Percentiles rank a stretch among this genome's conserved stretches.
Conservation (phyloP, 345 rosid species). For the Boechera retrofracta region DNA sequence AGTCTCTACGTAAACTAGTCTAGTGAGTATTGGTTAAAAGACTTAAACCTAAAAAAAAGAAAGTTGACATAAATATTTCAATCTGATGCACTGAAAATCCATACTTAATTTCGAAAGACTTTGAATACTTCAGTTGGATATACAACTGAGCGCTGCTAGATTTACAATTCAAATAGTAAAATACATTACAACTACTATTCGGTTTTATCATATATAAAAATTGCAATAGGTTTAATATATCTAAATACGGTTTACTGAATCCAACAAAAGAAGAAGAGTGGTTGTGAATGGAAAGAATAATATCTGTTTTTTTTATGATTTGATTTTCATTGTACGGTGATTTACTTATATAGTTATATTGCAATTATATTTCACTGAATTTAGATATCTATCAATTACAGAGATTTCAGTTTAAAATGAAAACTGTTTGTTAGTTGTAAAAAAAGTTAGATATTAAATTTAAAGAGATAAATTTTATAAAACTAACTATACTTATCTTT, state of each 20-base stretch:
- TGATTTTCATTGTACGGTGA: background rate
- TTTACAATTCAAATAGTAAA: background rate
- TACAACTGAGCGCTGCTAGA: background rate
- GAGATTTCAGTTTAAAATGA: background rate
- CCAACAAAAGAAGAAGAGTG: background rate
- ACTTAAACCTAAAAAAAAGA: background rate
- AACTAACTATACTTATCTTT: background rate
- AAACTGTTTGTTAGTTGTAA: background rate
- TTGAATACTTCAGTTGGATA: background rate
- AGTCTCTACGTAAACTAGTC: slow-evolving; percentile 12
- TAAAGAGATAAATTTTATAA: background rate
- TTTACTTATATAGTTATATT: background rate
- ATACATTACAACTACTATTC: background rate
- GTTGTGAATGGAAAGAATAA: background rate
- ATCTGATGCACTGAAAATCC: background rate
- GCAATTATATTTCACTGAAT: background rate
- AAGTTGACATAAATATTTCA: slow-evolving; percentile 13
- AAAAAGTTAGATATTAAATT: background rate
- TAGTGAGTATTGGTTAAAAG: background rate
- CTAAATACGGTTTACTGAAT: background rate
- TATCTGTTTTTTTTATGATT: background rate
- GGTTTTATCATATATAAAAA: background rate
- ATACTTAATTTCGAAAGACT: slow-evolving; percentile 10
- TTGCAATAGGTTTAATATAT: background rate
- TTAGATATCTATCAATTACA: background rate